Evolutionary conservation across 305 asterid genomes (phyloP).

Genomic region (Caryopteris hybrid): DNA sequence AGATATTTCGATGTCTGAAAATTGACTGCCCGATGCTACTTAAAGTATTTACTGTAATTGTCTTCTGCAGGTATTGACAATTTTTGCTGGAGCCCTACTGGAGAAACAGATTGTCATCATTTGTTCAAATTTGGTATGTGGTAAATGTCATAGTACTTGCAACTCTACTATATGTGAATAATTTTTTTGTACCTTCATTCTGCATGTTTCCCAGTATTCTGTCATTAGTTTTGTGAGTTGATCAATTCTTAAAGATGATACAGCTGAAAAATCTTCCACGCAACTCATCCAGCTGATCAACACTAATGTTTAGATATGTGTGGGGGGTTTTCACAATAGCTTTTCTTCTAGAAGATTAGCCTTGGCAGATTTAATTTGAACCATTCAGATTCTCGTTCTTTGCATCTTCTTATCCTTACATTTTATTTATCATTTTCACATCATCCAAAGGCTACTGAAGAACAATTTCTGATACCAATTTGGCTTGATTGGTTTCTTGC

Average conservation of each 20-base stretch:
- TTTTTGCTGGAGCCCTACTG: slow-evolving; percentile 86
- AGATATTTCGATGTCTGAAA: slow-evolving; percentile 6
- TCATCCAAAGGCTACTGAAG: slow-evolving; percentile 1
- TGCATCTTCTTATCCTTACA: neutral
- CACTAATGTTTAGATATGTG: neutral
- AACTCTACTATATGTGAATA: neutral
- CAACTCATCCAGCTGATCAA: neutral
- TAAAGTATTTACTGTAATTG: slow-evolving; percentile 9
- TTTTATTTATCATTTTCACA: neutral
- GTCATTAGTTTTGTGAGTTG: neutral
- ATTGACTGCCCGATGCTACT: neutral
- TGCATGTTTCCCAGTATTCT: slow-evolving; percentile 6
- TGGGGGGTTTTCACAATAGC: neutral
- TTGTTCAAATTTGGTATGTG: slow-evolving; percentile 88
- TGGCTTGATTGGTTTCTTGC: slow-evolving; percentile 27
- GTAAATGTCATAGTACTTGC: neutral
- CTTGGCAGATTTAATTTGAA: neutral
- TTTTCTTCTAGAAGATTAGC: neutral
- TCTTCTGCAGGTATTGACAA: slow-evolving; percentile 68
- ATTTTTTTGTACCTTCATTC: slow-evolving; percentile 8
- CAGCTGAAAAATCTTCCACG: slow-evolving; percentile 7
- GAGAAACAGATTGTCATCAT: slow-evolving; percentile 85
- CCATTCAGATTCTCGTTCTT: neutral
- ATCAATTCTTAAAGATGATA: neutral
- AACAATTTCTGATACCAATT: neutral